These are phyloP conservation scores for Sclerotinia spermophila DNA, from an alignment of 2,329 filamentous ascomycete genomes.

Conservation along the genomic window DNA sequence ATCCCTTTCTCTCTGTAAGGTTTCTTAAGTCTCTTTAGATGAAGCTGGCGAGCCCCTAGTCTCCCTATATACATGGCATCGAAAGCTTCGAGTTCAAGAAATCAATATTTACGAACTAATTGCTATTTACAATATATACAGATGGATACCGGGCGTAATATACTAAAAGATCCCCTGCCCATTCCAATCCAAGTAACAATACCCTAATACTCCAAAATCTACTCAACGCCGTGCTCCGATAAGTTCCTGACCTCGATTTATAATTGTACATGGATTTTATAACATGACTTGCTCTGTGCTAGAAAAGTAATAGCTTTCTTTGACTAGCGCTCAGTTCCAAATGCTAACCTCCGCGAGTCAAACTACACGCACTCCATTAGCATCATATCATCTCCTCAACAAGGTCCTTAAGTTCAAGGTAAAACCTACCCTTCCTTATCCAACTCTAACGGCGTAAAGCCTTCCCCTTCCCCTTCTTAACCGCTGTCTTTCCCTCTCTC, in stretches of 20 bases:
- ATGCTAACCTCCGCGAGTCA: constrained; percentile 29
- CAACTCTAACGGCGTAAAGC: constrained; percentile 36
- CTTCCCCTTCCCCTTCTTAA: constrained; percentile 29
- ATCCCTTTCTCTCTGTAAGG: neutral
- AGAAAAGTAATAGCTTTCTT: neutral
- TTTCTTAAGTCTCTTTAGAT: neutral
- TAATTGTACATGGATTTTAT: neutral
- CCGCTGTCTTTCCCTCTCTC: constrained; percentile 28
- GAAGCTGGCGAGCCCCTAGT: neutral
- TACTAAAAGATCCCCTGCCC: neutral
- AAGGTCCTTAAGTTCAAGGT: neutral
- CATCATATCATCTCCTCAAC: constrained; percentile 12
- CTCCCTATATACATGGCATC: neutral
- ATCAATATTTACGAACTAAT: neutral
- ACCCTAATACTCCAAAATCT: neutral
- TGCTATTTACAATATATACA: constrained; percentile 5
- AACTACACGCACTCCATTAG: constrained; percentile 24
- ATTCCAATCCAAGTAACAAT: neutral
- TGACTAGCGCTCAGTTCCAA: neutral
- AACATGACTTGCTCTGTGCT: neutral
- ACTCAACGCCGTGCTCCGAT: neutral
- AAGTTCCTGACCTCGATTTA: neutral
- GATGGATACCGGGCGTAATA: neutral
- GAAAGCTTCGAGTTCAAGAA: neutral
- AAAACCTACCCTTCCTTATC: constrained; percentile 35